Percentiles rank a stretch among this genome's conserved stretches.
Conservation (phyloP, 495 filamentous ascomycete genomes). For the Alectoria sarmentosa region DNA sequence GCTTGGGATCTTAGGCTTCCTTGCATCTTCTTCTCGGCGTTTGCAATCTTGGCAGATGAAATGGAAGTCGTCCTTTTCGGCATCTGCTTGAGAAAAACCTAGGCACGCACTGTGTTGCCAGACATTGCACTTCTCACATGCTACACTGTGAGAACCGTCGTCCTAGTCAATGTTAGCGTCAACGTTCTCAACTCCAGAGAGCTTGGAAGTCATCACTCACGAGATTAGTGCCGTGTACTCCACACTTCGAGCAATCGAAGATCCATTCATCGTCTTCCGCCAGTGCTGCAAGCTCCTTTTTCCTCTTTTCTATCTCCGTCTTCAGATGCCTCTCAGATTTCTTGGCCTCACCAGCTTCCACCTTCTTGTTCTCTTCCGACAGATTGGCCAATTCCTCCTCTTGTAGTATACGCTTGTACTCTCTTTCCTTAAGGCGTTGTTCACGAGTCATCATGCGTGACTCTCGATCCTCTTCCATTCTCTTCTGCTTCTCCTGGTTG, state of each 20-base stretch:
- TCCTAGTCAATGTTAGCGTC: slow-evolving; percentile 43
- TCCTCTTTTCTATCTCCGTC: slow-evolving; percentile 67
- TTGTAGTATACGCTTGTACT: slow-evolving; percentile 68
- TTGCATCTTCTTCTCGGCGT: slow-evolving; percentile 55
- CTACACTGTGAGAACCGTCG: slow-evolving; percentile 85
- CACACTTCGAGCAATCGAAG: slow-evolving; percentile 87
- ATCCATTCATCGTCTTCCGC: slow-evolving; percentile 81
- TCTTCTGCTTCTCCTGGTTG: slow-evolving; percentile 58
- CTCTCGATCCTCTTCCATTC: slow-evolving; percentile 69
- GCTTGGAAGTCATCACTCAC: slow-evolving; percentile 34
- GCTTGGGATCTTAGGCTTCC: slow-evolving; percentile 61
- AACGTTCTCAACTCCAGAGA: neutral
- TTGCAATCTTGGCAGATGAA: slow-evolving; percentile 80
- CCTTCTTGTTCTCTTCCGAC: slow-evolving; percentile 65
- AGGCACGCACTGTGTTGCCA: slow-evolving; percentile 96
- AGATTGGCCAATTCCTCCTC: slow-evolving; percentile 76
- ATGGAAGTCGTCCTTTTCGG: slow-evolving; percentile 79
- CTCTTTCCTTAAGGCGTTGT: slow-evolving; percentile 73
- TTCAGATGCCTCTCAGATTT: slow-evolving; percentile 72
- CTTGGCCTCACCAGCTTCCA: slow-evolving; percentile 54
- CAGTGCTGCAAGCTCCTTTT: slow-evolving; percentile 63
- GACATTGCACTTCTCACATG: slow-evolving; percentile 91
- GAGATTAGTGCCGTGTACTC: slow-evolving; percentile 74
- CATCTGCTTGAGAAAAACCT: slow-evolving; percentile 65
- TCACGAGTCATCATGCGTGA: slow-evolving; percentile 79